phyloP scores from a whole-genome alignment of 1,139 yeast genomes.

The Candida smagusa region DNA sequence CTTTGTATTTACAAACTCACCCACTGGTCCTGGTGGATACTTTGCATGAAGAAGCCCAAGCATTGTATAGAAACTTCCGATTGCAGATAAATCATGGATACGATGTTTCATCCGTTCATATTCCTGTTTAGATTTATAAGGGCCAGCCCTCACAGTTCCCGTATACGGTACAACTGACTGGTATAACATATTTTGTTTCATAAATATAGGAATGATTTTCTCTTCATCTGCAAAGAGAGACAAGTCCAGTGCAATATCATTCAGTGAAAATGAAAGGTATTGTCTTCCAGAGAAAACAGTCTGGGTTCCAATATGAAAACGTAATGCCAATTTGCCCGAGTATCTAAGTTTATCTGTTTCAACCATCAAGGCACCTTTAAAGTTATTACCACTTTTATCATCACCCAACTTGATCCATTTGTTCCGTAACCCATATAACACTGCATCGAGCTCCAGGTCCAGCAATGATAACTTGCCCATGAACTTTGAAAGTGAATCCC shows the following conservation, averaged over 20 bases:
- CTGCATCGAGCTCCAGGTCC: constrained; percentile 20
- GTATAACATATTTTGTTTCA: constrained; percentile 30
- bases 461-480: constrained; percentile 22
- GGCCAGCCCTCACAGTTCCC: constrained; percentile 24
- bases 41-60: constrained; percentile 35
- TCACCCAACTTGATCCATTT: constrained; percentile 8
- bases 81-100: constrained; percentile 24
- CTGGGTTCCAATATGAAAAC: constrained; percentile 17
- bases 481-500: constrained; percentile 11
- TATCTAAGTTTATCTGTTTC: constrained; percentile 17
- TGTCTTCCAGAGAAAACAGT: constrained; percentile 26
- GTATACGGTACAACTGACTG: constrained; percentile 28
- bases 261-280: constrained; percentile 25
- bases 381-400: not conserved
- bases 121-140: constrained; percentile 12
- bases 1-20: constrained; percentile 26
- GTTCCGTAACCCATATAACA: constrained; percentile 22
- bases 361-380: not conserved
- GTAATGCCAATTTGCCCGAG: constrained; percentile 19
- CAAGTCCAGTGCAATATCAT: constrained; percentile 23
- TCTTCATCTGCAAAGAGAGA: constrained; percentile 18
- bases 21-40: constrained; percentile 22
- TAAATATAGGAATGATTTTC: constrained; percentile 26
- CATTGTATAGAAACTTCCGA: constrained; percentile 40
- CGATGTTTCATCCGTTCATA: constrained; percentile 8